Percentiles rank a stretch among this genome's conserved stretches.
Conservation (phyloP, 176 grass and related monocot genomes). For the Oryza coarctata region DNA sequence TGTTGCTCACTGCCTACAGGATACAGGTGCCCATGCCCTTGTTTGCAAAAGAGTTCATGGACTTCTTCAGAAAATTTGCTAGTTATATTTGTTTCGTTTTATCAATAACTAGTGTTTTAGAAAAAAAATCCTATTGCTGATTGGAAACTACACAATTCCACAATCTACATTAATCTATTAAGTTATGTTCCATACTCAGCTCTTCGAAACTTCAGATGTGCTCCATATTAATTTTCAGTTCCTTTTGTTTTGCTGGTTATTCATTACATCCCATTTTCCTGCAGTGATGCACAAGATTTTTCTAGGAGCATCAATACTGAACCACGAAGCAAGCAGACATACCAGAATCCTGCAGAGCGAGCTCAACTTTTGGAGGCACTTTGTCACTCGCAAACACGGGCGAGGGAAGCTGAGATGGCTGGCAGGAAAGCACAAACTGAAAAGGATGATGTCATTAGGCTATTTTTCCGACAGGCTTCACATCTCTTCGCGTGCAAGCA, state of each 20-base stretch:
- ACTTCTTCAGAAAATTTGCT: background rate
- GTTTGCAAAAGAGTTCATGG: background rate
- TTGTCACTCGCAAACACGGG: slow-evolving; percentile 81
- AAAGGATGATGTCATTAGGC: slow-evolving; percentile 68
- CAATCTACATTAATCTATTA: background rate
- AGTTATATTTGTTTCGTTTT: background rate
- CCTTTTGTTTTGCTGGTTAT: background rate
- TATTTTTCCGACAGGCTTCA: slow-evolving; percentile 68
- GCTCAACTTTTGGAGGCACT: slow-evolving; percentile 66
- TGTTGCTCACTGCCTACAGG: background rate
- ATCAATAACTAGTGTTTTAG: background rate
- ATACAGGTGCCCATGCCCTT: background rate
- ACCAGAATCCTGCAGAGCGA: slow-evolving; percentile 27
- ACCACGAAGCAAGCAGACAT: slow-evolving; percentile 6
- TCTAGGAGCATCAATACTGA: background rate
- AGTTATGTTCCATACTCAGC: background rate
- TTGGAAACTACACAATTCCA: background rate
- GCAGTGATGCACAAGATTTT: slow-evolving; percentile 14
- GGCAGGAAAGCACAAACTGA: slow-evolving; percentile 57
- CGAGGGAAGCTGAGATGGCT: slow-evolving; percentile 77
- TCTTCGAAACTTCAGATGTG: background rate
- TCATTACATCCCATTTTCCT: slow-evolving; percentile 3
- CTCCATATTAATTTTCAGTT: background rate
- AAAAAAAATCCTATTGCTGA: background rate
- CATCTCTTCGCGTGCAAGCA: slow-evolving; percentile 89